A percentile compares a stretch with the other conserved stretches of the same genome.
These are phyloP conservation scores for Schizopora paradoxa DNA, from an alignment of 1,284 basidiomycete species.

Conservation along the genomic window DNA sequence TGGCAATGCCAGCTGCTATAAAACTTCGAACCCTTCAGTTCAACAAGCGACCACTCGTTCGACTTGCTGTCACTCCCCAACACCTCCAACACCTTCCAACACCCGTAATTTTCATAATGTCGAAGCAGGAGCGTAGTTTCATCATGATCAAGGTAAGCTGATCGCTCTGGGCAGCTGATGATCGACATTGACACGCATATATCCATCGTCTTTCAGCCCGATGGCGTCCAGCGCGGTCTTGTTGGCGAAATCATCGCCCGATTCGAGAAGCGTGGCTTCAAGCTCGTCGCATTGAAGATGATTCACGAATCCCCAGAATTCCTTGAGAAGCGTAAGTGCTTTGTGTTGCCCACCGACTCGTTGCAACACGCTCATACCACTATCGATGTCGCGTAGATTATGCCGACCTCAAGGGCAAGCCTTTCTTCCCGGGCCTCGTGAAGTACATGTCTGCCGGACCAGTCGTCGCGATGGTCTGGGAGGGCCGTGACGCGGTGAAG, in stretches of 20 bases:
- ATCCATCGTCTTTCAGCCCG: conserved; percentile 55
- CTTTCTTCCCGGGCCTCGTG: conserved; percentile 91
- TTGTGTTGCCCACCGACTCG: not conserved
- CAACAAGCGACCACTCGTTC: too few relatives aligned
- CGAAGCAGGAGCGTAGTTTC: conserved; percentile 71
- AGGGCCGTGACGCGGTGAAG: conserved; percentile 96
- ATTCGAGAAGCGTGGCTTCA: conserved; percentile 95
- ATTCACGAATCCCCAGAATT: conserved; percentile 71
- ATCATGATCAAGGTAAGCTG: conserved; percentile 82
- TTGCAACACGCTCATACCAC: conserved; percentile 9
- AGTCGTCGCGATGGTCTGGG: conserved; percentile 95
- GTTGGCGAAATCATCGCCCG: conserved; percentile 90
- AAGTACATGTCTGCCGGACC: conserved; percentile 95
- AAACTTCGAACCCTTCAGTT: too few relatives aligned
- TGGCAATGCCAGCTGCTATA: too few relatives aligned
- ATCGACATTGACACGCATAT: conserved; percentile 10
- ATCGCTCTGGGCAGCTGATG: conserved; percentile 2
- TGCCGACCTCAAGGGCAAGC: conserved; percentile 84
- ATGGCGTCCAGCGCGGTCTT: conserved; percentile 94
- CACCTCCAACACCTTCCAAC: conserved; percentile 22
- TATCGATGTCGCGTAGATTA: conserved; percentile 62
- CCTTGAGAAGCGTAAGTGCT: conserved; percentile 81
- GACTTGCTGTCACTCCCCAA: too few relatives aligned
- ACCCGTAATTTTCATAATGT: conserved; percentile 40
- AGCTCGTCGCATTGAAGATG: conserved; percentile 87